These are phyloP conservation scores for Mycena galericulata DNA, from an alignment of 768 basidiomycete genomes.

Conservation along the genomic window DNA sequence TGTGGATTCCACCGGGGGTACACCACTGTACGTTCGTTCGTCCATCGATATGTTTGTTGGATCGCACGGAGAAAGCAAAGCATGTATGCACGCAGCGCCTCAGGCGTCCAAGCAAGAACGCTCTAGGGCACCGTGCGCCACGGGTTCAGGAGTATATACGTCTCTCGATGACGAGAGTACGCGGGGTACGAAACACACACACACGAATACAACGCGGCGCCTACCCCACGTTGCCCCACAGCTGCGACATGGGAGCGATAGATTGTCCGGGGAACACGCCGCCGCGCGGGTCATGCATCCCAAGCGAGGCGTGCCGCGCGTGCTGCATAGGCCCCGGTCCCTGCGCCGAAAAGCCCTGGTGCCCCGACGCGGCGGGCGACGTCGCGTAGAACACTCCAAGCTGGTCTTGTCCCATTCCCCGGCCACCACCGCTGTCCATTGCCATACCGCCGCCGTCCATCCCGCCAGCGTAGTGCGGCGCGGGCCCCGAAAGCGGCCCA, in stretches of 20 bases:
- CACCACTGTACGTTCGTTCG: too few relatives aligned
- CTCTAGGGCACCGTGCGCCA: background rate
- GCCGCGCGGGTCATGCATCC: slow-evolving; percentile 19
- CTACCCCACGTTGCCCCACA: slow-evolving; percentile 28
- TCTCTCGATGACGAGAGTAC: background rate
- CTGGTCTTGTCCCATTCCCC: slow-evolving; percentile 3
- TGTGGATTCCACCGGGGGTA: background rate
- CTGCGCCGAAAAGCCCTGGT: slow-evolving; percentile 10
- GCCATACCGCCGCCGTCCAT: too few relatives aligned
- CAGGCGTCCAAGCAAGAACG: background rate
- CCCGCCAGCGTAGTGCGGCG: slow-evolving; percentile 7
- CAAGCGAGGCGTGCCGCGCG: slow-evolving; percentile 16
- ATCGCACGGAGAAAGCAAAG: too few relatives aligned
- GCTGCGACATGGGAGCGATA: slow-evolving; percentile 17
- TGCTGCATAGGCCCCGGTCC: background rate
- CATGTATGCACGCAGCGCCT: background rate
- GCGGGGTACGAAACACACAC: background rate
- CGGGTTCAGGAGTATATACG: background rate
- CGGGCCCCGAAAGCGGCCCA: slow-evolving; percentile 12
- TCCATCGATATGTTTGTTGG: too few relatives aligned
- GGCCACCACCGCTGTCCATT: background rate
- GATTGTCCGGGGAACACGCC: slow-evolving; percentile 19
- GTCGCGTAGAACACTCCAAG: slow-evolving; percentile 23
- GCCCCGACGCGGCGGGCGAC: background rate
- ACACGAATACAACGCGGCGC: background rate